Percentiles rank a stretch among this genome's conserved stretches.
Evolutionary conservation across 768 basidiomycete species (phyloP).

Genomic region (Lentinus tigrinus): DNA sequence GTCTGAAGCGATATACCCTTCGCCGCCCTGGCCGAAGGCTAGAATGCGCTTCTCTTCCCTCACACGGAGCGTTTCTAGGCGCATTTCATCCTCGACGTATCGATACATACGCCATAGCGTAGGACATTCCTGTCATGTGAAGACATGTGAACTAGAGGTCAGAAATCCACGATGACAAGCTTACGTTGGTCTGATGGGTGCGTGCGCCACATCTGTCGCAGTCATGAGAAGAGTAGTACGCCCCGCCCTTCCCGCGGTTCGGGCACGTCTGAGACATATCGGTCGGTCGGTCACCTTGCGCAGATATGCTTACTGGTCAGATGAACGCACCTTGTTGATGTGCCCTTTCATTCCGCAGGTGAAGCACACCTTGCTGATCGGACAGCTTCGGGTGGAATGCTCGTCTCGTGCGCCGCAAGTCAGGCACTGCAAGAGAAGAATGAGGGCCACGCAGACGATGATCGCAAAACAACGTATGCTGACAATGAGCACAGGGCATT

Average conservation of each 20-base stretch:
- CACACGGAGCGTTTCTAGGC: slow-evolving; percentile 38
- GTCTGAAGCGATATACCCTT: slow-evolving; percentile 72
- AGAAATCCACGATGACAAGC: slow-evolving; percentile 21
- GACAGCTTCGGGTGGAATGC: slow-evolving; percentile 74
- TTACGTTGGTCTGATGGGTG: slow-evolving; percentile 63
- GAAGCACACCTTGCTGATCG: slow-evolving; percentile 79
- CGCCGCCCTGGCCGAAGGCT: slow-evolving; percentile 66
- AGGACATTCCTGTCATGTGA: slow-evolving; percentile 66
- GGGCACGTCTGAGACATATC: slow-evolving; percentile 58
- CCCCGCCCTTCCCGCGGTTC: slow-evolving; percentile 44
- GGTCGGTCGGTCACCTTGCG: neutral
- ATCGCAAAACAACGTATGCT: slow-evolving; percentile 25
- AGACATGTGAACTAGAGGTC: neutral
- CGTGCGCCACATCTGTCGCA: slow-evolving; percentile 71
- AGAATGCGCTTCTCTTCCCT: slow-evolving; percentile 52
- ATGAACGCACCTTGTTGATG: slow-evolving; percentile 54
- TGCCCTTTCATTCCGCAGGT: slow-evolving; percentile 85
- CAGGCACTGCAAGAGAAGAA: slow-evolving; percentile 51
- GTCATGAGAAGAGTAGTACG: slow-evolving; percentile 36
- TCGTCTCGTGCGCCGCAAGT: slow-evolving; percentile 82
- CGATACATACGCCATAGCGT: slow-evolving; percentile 80
- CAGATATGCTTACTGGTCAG: neutral
- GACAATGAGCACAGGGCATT: slow-evolving; percentile 76
- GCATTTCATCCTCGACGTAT: slow-evolving; percentile 60
- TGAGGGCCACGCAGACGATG: neutral